Base-by-base conservation (phyloP, 2,329 filamentous ascomycete genomes). In the Kalmusia sp. region DNA sequence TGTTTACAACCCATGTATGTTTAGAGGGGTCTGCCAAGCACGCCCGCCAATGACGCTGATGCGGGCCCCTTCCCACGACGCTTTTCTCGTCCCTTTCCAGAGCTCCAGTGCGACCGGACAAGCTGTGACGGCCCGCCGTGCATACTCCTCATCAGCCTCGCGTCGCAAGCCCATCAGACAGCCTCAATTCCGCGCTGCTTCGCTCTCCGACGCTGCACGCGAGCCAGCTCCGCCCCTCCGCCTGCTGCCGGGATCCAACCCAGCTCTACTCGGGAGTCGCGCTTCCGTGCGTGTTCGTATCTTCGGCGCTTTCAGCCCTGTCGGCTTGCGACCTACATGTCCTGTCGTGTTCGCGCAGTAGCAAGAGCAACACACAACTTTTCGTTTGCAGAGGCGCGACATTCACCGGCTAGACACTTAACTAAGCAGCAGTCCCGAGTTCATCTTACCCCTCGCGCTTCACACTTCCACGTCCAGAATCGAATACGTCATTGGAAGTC, bases 311-410 rank as follows among this genome's bases (percentile, higher is more conserved):
- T 28, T 50, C 51, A 55, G 57, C 59, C 49, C 39, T 49, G 49
- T 56, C 51, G 44, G 44, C 22, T 57, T 58, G 54, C 33, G 46
- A 38, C 51, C 43, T 51, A 52, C 51, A 69, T 72, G 69, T 68
- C 49, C 62, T 54, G 52, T 52, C 59, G 67, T 52, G 55, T 57
- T 53, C 62, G 58, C 40, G 49, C 62, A 43, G 45, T 59, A 34
- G 40, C 46, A 58, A 60, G 50, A 62, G 22, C 57, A 57, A 40
- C 52, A 35, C 47, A 44, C 35, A 49, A 35, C 30, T 49, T 55
- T 33, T 40, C 57, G 19, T 52, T 44, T 22, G 51, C 49, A 41
- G 49, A 50, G 7, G 40, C 59, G 27, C 54, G 49, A 17, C 54
- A 55, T 54, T 58, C 43, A 37, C 39, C 45, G 31, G 31, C 41